Evolutionary conservation across 805 yeast species (phyloP), one percentile per base, ranked within the genome.

Genomic region (Naumovozyma baii): DNA sequence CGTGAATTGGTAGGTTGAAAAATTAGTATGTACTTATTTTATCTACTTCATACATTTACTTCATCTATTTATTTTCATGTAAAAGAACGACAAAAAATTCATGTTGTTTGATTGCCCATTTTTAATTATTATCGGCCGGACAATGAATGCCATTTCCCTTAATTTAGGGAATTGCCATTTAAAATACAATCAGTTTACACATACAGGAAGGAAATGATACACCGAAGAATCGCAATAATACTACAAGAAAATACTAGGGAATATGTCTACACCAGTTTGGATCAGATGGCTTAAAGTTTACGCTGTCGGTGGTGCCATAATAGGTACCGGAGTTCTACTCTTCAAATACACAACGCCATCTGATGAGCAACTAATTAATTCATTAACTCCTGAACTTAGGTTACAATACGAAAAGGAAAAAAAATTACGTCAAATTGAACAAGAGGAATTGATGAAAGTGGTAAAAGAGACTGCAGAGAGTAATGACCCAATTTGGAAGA

Each of bases 281-380:
- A 63, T 65, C 43, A 71, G 77, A 43, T 76, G 83, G 82, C 64
- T 72, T 3, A 67, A 73, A 44, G 78, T 76, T 9, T 68, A 69
- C 49, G 67, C 70, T 19, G 68, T 68, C 10, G 87, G 94, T 8
- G 74, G 74, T n/a, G 72, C 76, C 15, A 75, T 86, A 15, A 66
- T 84, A 2, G 84, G 80, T 4, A 51, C 76, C 0, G 97, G 96
- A n/a, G 74, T 78, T 0, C 48, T 83, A 4, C 64, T 82, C 14
- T 80, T 64, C 64, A 81, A 78, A 46, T 83, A 75, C 59, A 76
- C 88, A 0, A 79, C 86, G 0, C 97, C 97, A 2, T 74, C 88
- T 2, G 94, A 84, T 48, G 95, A 86, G 50, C 74, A 88, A 54
- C 61, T 88, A 35, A 70, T 87, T 31, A 75, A 78, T 1, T 62